A percentile compares a stretch with the other conserved stretches of the same genome.
phyloP scores from a whole-genome alignment of 805 yeast species.

The Grigorovia jiainica region DNA sequence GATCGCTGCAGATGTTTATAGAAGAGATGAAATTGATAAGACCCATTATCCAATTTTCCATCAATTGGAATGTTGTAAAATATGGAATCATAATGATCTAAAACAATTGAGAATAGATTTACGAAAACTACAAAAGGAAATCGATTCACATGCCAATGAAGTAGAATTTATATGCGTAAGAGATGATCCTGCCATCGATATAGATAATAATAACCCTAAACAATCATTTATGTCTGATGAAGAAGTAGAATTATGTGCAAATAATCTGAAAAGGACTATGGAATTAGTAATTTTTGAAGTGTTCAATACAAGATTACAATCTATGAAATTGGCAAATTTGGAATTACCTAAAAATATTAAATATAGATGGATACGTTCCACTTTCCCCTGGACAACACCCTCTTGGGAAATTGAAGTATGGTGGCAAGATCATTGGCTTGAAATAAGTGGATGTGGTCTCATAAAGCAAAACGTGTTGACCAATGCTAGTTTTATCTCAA shows the following conservation, averaged over 20 bases:
- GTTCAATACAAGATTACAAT: slow-evolving; percentile 38
- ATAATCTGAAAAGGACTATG: slow-evolving; percentile 76
- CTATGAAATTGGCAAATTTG: slow-evolving; percentile 35
- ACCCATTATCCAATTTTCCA: slow-evolving; percentile 97
- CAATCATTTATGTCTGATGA: slow-evolving; percentile 64
- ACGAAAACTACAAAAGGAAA: slow-evolving; percentile 9
- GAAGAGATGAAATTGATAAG: slow-evolving; percentile 90
- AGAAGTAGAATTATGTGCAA: slow-evolving; percentile 60
- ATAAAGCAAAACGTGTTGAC: slow-evolving; percentile 69
- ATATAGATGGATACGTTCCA: slow-evolving; percentile 91
- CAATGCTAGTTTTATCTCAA: slow-evolving; percentile 53
- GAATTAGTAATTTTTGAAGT: slow-evolving; percentile 78
- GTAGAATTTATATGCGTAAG: slow-evolving; percentile 41
- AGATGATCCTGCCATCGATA: slow-evolving; percentile 51
- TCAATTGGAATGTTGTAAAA: slow-evolving; percentile 93
- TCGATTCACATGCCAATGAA: slow-evolving; percentile 31
- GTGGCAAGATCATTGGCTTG: slow-evolving; percentile 98
- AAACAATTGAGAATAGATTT: slow-evolving; percentile 46
- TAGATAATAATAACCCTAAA: slow-evolving; percentile 56
- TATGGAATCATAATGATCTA: slow-evolving; percentile 67
- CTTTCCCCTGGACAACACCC: slow-evolving; percentile 97
- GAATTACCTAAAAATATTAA: slow-evolving; percentile 47
- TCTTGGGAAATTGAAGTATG: slow-evolving; percentile 97
- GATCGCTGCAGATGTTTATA: slow-evolving; percentile 90
- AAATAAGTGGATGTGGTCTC: slow-evolving; percentile 92